Evolutionary conservation across 345 rosid genomes (phyloP), one percentile per base, ranked within the genome.

Genomic region (Pistacia integerrima): DNA sequence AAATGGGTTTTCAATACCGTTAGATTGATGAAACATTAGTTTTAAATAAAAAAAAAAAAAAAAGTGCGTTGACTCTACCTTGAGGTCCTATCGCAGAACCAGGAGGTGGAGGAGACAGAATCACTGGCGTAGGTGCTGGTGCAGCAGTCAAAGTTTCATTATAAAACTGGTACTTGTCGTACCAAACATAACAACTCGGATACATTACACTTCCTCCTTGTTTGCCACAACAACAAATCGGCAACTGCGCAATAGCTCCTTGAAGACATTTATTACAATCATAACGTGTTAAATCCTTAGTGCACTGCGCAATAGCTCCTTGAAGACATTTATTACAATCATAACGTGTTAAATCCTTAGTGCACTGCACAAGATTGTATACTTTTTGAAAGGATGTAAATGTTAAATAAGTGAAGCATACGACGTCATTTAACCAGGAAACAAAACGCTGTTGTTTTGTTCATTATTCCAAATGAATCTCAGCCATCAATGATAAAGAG

Each of bases 101-200:
- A 25, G 75, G 33, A 18, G 22, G 8, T 22, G 55, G 56, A 2
- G 74, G 55, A 3, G 28, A 25, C 13, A 76, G 33, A 30, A 30
- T 30, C 33, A 30, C 33, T 30, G 70, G 70, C 0, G 54, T 25
- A 36, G 74, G 74, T 22, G 61, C 5, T 14, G 69, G 33, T 8
- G 52, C 1, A 13, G 5, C 9, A 2, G 44, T 13, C 44, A 16
- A 4, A 8, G 65, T n/a, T 22, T 49, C 59, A 4, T 14, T 67
- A 13, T 77, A 85, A 67, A 85, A 82, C 0, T 38, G 46, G 74
- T 79, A 81, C 3, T 38, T 25, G 25, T 85, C 88, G 49, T 22
- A 89, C 58, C 84, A 46, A 17, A 84, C 22, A 20, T 61, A 49
- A 75, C 91, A 89, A 58, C 83, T 83, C 0, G 88, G 89, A n/a